Evolutionary conservation across 345 rosid species (phyloP), one percentile per base, ranked within the genome.

Genomic region (Theobroma cacao): DNA sequence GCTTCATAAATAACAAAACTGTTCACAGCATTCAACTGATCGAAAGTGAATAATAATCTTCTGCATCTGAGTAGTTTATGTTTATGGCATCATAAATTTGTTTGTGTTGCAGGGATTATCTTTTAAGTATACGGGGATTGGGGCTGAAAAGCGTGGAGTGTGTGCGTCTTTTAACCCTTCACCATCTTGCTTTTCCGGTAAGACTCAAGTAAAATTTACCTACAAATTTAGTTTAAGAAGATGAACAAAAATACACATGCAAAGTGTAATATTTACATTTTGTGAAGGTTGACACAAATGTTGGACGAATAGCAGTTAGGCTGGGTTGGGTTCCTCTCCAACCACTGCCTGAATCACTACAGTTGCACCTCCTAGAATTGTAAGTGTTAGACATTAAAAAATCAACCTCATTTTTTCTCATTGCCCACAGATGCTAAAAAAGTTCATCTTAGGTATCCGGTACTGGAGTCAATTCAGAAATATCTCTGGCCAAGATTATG

Each of bases 141-240:
- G 99, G 99, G 43, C 74, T 95, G 80, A 95, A 95, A 88, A 95
- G 99, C 78, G 99, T 95, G 58, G 99, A 95, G 78, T 95, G 99
- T 55, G 98, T 95, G 79, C 82, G 98, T 76, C 96, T 95, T 80
- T 84, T 95, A 73, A 93, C 97, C 68, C 99, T 95, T 60, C 98
- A 92, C 78, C 89, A 95, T 77, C 88, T 92, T 53, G 99, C 99
- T 69, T 95, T 95, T 78, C 99, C 98, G 30, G 99, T 95, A 86
- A 90, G 91, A 77, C 80, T 64, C 75, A 69, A 50, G 17, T 55
- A 73, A 50, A 22, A 77, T 77, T 73, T 77, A 77, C 68, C 50
- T 31, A 43, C 47, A 59, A 62, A 33, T 81, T 52, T 13, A 75
- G 65, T 71, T 78, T 55, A 65, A 41, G 26, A 53, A 60, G 34